Evolutionary conservation across 2,329 filamentous ascomycete genomes (phyloP), one percentile per base, ranked within the genome.

Genomic region (Ophiostoma himal-ulmi): DNA sequence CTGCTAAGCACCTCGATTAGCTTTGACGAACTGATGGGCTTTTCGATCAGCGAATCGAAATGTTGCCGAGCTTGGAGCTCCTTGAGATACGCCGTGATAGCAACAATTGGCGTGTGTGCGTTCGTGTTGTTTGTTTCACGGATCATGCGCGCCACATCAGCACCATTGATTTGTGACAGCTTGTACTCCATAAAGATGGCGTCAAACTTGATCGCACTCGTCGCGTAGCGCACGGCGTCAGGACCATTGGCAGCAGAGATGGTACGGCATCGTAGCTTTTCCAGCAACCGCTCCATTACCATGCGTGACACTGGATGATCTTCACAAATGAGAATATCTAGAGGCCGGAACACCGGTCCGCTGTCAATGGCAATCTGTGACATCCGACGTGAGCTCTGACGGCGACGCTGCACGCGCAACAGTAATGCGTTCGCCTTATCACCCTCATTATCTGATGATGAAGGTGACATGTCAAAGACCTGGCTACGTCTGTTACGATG

Each of bases 171-270:
- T 77, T 96, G 93, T 11, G 95, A 94, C 65, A 99, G 83, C 78
- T 94, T 96, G 82, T 93, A 97, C 80, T 99, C 95, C 79, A 97
- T 94, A 83, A 99, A 95, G 78, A 99, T 97, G 75, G 97, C 93
- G 80, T 99, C 95, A 77, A 98, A 99, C 77, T 98, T 96, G 77
- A 99, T 94, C 77, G 98, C 94, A 77, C 94, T 94, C 84, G 96
- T 92, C 37, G 95, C 93, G 80, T 95, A 97, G 30, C 94, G 89
- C 76, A 97, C 90, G 13, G 94, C 95, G 77, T 99, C 95, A 0
- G 92, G 90, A 0, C 95, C 95, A 75, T 94, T 97, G 3, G 90
- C 86, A 5, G 95, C 94, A 2, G 92, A 93, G 76, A 99, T 95
- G 10, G 94, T 97, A 60, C 95, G 91, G 76, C 95, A 99, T 48